Evolutionary conservation across 768 basidiomycete genomes (phyloP).

Genomic region (Cubamyces lactineus): DNA sequence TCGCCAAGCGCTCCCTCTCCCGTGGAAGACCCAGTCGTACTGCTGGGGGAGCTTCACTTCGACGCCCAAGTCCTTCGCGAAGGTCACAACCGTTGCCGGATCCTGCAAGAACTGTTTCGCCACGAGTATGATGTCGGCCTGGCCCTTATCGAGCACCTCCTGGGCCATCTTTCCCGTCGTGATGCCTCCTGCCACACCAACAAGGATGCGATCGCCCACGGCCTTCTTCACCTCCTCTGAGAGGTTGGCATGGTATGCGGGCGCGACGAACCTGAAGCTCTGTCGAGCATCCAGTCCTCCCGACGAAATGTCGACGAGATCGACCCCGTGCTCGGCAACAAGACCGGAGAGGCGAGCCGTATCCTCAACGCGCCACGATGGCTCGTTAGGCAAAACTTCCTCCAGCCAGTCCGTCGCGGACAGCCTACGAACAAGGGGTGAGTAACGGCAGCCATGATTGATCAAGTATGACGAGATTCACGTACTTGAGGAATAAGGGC

Average conservation of each 20-base stretch:
- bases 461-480: neutral
- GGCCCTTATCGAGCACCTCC: conserved; percentile 55
- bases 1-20: neutral
- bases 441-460: neutral
- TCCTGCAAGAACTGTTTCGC: conserved; percentile 54
- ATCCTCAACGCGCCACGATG: conserved; percentile 70
- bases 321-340: conserved; percentile 68
- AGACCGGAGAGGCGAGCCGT: conserved; percentile 60
- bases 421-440: conserved; percentile 43
- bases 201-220: conserved; percentile 44
- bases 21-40: conserved; percentile 52
- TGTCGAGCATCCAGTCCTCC: conserved; percentile 59
- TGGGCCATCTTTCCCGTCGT: conserved; percentile 57
- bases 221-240: conserved; percentile 41
- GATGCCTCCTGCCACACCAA: conserved; percentile 63
- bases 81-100: conserved; percentile 47
- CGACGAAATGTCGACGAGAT: conserved; percentile 72
- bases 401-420: conserved; percentile 79
- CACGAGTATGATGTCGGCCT: conserved; percentile 53
- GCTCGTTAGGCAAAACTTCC: conserved; percentile 55
- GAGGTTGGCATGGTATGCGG: conserved; percentile 23
- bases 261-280: conserved; percentile 41
- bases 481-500: conserved; percentile 73
- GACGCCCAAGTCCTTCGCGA: conserved; percentile 56
- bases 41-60: conserved; percentile 51